A percentile compares a stretch with the other conserved stretches of the same genome.
phyloP scores from a whole-genome alignment of 148 eudicot genomes.

The Vaccinium corymbosum region DNA sequence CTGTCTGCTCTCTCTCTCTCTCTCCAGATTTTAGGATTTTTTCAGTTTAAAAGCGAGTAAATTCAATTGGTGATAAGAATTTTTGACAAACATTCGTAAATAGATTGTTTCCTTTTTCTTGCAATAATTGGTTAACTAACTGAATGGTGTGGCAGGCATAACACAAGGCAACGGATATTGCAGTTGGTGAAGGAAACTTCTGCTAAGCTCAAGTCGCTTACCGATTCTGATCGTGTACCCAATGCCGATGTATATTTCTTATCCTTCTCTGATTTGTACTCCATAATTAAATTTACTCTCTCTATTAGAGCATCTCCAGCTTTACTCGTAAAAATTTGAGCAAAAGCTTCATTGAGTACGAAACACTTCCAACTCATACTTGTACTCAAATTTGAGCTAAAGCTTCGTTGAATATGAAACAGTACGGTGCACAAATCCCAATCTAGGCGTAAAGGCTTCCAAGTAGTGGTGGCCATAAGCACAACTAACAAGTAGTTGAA shows the following conservation, averaged over 20 bases:
- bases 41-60: too few species aligned
- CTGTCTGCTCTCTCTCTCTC: conserved; percentile 33
- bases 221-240: conserved; percentile 45
- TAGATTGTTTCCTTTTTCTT: neutral
- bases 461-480: neutral
- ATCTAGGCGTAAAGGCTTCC: neutral
- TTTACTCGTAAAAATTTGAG: neutral
- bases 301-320: neutral
- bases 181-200: conserved; percentile 69
- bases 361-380: too few species aligned
- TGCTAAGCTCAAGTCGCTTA: conserved; percentile 56
- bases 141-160: conserved; percentile 34
- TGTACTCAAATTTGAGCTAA: neutral
- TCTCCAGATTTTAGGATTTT: neutral
- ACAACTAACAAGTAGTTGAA: neutral
- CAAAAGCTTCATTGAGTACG: neutral
- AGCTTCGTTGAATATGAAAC: neutral
- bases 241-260: conserved; percentile 36
- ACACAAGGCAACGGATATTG: conserved; percentile 54
- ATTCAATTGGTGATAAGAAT: neutral
- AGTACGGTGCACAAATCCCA: neutral
- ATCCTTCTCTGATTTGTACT: neutral
- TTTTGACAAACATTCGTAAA: neutral
- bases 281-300: neutral
- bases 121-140: neutral